A percentile compares a stretch with the other conserved stretches of the same genome.
Evolutionary conservation across 305 asterid genomes (phyloP).

Genomic region (Fraxinus platypoda): DNA sequence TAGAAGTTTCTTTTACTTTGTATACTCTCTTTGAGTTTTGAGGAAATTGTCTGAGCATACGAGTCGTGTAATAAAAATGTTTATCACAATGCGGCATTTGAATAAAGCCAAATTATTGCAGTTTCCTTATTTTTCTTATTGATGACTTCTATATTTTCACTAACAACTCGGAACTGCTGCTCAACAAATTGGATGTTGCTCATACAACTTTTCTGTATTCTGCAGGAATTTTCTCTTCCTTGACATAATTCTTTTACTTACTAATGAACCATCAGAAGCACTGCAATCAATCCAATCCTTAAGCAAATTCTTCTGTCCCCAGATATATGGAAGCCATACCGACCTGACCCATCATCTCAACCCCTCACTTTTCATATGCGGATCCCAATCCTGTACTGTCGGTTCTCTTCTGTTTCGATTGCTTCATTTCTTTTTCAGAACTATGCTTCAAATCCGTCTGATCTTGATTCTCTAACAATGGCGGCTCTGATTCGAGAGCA

Average conservation of each 20-base stretch:
- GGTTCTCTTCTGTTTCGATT: neutral
- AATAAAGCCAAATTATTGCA: neutral
- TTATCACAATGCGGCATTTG: neutral
- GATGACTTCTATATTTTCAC: neutral
- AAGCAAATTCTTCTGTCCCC: conserved; percentile 18
- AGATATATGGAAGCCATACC: conserved; percentile 23
- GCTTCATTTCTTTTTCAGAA: neutral
- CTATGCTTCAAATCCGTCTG: neutral
- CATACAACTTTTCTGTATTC: neutral
- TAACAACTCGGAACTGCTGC: neutral
- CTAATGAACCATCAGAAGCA: conserved; percentile 19
- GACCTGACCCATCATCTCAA: too few relatives aligned
- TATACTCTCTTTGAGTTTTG: neutral
- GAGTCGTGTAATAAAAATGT: neutral
- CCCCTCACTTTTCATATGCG: too few relatives aligned
- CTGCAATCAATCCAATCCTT: conserved; percentile 25
- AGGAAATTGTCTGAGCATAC: neutral
- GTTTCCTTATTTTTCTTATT: neutral
- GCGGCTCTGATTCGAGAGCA: neutral
- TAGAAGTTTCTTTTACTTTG: neutral
- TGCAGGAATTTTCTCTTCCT: neutral
- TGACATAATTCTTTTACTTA: neutral
- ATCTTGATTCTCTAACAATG: neutral
- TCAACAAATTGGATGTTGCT: neutral
- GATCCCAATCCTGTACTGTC: neutral